Conservation (phyloP, 495 filamentous ascomycete species). For the Cercophora newfieldiana region DNA sequence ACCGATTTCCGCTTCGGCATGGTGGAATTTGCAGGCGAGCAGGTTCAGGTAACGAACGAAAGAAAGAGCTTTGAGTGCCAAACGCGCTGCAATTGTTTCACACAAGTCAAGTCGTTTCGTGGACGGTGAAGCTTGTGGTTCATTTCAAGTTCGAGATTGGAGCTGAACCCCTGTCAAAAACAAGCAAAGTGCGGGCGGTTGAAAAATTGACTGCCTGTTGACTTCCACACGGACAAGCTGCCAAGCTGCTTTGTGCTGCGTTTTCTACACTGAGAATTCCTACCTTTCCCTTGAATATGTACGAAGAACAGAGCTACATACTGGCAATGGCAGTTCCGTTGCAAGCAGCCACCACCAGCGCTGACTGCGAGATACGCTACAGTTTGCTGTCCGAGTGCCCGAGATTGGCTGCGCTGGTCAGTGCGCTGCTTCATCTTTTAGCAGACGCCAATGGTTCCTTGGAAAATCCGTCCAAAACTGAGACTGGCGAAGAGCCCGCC, state of each 20-base stretch:
- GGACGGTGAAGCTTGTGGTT: not conserved
- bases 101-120: not conserved
- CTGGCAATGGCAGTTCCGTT: no score
- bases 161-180: conserved; percentile 9
- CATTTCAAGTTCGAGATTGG: not conserved
- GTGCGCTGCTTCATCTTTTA: not conserved
- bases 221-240: not conserved
- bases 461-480: no score
- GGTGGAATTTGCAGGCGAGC: not conserved
- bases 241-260: not conserved
- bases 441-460: no score
- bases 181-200: not conserved
- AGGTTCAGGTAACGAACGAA: not conserved
- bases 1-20: conserved; percentile 46
- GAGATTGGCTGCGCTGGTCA: not conserved
- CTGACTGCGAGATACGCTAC: not conserved
- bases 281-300: no score
- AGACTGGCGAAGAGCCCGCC: not conserved
- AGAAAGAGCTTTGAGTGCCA: no score
- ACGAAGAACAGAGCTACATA: no score
- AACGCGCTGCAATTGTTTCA: not conserved
- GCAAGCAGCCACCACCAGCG: no score
- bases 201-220: not conserved
- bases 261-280: no score
- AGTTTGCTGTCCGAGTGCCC: not conserved